Base-by-base conservation (phyloP, 2,329 filamentous ascomycete species). In the Lanzia echinophila region DNA sequence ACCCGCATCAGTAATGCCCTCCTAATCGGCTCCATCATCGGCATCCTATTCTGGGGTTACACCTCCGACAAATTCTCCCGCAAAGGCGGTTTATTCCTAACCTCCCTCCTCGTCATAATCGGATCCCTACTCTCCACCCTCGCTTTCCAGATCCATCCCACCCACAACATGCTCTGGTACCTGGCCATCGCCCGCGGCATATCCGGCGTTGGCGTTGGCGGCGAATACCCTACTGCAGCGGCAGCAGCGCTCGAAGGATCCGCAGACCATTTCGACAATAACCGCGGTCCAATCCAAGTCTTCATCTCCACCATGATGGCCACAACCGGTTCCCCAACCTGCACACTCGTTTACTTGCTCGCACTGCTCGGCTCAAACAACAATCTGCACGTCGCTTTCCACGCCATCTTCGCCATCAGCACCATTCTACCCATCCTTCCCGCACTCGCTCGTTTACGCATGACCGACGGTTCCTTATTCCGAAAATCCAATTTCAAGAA, bases 151-250 rank as follows among this genome's bases (percentile, higher is more conserved):
- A 65, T 73, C 3, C 41, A 60, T 0, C 53, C 58, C 6, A 34
- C 58, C 3, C 42, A 59, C 7, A 65, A 69, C 13, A 69, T 71
- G 67, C 56, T 71, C 7, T 72, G 69, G 69, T 71, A 63, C 53
- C 65, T 71, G 38, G 68, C 69, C 8, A 56, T 70, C 1, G 69
- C 68, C 6, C 66, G 70, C 3, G 70, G 69, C 0, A 68, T 71
- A 28, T 64, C 67, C 28, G 70, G 70, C 0, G 69, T 71, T 12
- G 70, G 69, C 3, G 68, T 70, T 3, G 69, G 69, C 0, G 69
- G 69, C 3, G 69, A 71, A 58, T 70, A 70, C 54, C 69, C 69
- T 28, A 65, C 68, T 1, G 68, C 67, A n/a, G 69, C 69, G 2
- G 68, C 68, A 1, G 69, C 69, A 2, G 69, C 68, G 0, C 58